Evolutionary conservation across 2,329 filamentous ascomycete species (phyloP).

Genomic region (Diaporthe longicolla): DNA sequence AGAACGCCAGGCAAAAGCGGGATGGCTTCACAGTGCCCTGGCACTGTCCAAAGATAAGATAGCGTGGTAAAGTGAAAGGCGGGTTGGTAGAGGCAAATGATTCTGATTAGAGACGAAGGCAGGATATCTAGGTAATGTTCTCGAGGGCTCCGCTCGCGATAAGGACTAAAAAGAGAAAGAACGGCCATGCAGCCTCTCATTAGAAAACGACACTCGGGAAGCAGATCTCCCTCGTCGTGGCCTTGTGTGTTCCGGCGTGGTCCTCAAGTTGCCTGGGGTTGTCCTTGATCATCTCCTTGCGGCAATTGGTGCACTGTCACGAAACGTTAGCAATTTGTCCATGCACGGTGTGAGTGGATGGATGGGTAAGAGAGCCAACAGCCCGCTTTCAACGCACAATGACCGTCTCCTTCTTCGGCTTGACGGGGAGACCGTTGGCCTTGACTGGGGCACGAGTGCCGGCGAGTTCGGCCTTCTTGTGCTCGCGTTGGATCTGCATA

Average conservation of each 20-base stretch:
- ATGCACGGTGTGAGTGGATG: background rate
- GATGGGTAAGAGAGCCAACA: constrained; percentile 36
- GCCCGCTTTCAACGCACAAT: constrained; percentile 55
- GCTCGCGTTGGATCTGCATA: constrained; percentile 64
- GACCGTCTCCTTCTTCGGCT: constrained; percentile 66
- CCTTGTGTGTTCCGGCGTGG: constrained; percentile 66
- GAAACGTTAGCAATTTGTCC: constrained; percentile 37
- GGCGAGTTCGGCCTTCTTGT: constrained; percentile 68
- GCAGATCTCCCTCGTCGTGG: constrained; percentile 71
- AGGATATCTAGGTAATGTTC: background rate
- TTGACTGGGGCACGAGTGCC: constrained; percentile 68
- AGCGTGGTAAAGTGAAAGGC: background rate
- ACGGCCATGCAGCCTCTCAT: background rate
- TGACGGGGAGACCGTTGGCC: constrained; percentile 68
- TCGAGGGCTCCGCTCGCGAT: background rate
- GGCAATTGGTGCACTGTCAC: constrained; percentile 63
- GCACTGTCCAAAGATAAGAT: background rate
- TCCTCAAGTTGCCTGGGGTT: constrained; percentile 65
- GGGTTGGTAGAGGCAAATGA: background rate
- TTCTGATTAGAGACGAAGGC: background rate
- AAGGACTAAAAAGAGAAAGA: background rate
- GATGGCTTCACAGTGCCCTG: no score
- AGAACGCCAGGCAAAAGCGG: background rate
- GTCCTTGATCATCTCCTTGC: constrained; percentile 65
- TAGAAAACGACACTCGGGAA: constrained; percentile 65